These are phyloP conservation scores for Cudoniella acicularis DNA, from an alignment of 495 filamentous ascomycete genomes.

Conservation along the genomic window DNA sequence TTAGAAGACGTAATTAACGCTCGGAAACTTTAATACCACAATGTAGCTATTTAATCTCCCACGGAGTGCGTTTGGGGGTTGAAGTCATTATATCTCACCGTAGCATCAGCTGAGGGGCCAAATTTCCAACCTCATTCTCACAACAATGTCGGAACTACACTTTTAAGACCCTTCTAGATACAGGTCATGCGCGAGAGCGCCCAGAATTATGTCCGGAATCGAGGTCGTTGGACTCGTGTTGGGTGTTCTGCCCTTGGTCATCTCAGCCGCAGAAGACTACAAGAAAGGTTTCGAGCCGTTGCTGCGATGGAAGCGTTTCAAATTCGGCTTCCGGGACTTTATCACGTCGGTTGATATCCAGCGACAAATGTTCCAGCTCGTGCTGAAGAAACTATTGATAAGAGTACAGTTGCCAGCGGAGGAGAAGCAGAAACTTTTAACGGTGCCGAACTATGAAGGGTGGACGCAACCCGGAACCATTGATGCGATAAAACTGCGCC, in stretches of 20 bases:
- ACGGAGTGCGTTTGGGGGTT: too few relatives aligned
- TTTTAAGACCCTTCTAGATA: too few relatives aligned
- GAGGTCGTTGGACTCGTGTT: conserved; percentile 35
- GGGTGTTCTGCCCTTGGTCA: conserved; percentile 31
- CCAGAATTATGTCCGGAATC: conserved; percentile 23
- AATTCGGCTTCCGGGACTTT: conserved; percentile 20
- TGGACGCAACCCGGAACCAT: conserved; percentile 8
- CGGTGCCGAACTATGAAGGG: conserved; percentile 6
- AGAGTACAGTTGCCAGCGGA: conserved; percentile 14
- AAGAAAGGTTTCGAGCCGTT: conserved; percentile 26
- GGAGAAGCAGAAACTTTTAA: conserved; percentile 13
- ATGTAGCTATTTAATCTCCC: too few relatives aligned
- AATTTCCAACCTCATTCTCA: too few relatives aligned
- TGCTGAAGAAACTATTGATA: conserved; percentile 20
- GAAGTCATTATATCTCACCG: too few relatives aligned
- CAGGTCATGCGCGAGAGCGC: too few relatives aligned
- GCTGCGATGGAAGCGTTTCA: conserved; percentile 24
- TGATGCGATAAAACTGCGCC: neutral
- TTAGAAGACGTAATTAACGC: too few relatives aligned
- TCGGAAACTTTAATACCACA: too few relatives aligned
- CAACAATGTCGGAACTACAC: too few relatives aligned
- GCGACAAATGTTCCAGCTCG: conserved; percentile 17
- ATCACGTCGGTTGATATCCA: conserved; percentile 21
- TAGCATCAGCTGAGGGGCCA: too few relatives aligned
- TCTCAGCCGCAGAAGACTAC: conserved; percentile 31